These are phyloP conservation scores for Blastobotrys proliferans DNA, from an alignment of 1,139 yeast species.

Conservation along the genomic window DNA sequence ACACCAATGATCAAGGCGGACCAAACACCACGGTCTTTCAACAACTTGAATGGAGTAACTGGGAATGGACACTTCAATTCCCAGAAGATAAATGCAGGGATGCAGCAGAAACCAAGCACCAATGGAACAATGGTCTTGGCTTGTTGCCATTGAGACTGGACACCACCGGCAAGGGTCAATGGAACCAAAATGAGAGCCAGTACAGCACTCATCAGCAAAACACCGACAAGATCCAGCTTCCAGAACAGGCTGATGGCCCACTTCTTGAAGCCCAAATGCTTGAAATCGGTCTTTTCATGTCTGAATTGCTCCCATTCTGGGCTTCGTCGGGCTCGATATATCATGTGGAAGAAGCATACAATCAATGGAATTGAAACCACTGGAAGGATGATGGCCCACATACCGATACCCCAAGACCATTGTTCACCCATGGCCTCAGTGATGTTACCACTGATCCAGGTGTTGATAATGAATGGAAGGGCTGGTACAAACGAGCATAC, in stretches of 20 bases:
- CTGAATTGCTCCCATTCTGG: constrained; percentile 42
- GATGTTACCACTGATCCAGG: constrained; percentile 69
- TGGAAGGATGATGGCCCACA: constrained; percentile 78
- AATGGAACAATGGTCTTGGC: constrained; percentile 62
- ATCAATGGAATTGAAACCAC: constrained; percentile 57
- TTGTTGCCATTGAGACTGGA: constrained; percentile 45
- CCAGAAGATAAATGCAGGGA: constrained; percentile 54
- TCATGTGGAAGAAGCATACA: constrained; percentile 52
- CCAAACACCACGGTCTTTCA: constrained; percentile 67
- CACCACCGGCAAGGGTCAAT: constrained; percentile 60
- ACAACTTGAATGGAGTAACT: constrained; percentile 51
- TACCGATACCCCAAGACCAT: constrained; percentile 75
- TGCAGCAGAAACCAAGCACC: constrained; percentile 54
- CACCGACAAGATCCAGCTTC: constrained; percentile 55
- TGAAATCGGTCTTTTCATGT: constrained; percentile 30
- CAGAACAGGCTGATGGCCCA: constrained; percentile 37
- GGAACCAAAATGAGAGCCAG: constrained; percentile 51
- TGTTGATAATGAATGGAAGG: constrained; percentile 66
- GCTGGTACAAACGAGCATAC: constrained; percentile 60
- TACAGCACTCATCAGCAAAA: constrained; percentile 45
- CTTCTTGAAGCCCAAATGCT: constrained; percentile 24
- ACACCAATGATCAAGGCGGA: constrained; percentile 55
- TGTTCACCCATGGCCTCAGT: constrained; percentile 36
- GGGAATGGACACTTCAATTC: constrained; percentile 53
- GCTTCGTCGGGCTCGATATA: constrained; percentile 47